These are phyloP conservation scores for Fomitopsis pinicola DNA, from an alignment of 1,284 basidiomycete species.

Conservation along the genomic window DNA sequence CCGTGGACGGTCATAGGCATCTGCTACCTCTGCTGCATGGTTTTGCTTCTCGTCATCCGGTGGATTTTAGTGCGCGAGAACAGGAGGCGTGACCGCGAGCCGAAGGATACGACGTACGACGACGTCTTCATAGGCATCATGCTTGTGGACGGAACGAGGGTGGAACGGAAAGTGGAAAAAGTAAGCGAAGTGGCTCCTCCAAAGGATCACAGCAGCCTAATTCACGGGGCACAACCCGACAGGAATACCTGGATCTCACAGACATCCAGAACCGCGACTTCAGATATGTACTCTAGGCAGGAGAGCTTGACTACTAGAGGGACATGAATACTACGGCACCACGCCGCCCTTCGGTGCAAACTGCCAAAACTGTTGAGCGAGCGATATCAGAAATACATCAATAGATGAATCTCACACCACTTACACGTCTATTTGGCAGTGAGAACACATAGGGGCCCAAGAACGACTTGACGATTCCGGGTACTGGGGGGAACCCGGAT, in stretches of 20 bases:
- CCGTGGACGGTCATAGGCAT: slow-evolving; percentile 64
- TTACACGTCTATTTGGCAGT: slow-evolving; percentile 8
- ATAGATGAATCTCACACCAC: neutral
- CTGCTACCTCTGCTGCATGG: slow-evolving; percentile 47
- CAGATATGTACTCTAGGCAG: slow-evolving; percentile 44
- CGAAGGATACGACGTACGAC: slow-evolving; percentile 52
- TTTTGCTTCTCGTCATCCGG: slow-evolving; percentile 49
- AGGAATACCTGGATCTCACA: slow-evolving; percentile 64
- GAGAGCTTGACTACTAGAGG: neutral
- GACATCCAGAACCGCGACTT: slow-evolving; percentile 63
- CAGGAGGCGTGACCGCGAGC: slow-evolving; percentile 53
- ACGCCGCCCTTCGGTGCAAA: slow-evolving; percentile 8
- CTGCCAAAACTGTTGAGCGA: slow-evolving; percentile 6
- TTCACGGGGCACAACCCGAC: neutral
- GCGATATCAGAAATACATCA: neutral
- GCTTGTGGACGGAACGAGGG: slow-evolving; percentile 42
- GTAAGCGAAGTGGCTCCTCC: neutral
- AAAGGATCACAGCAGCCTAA: neutral
- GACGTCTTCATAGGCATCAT: slow-evolving; percentile 56
- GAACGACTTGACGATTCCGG: slow-evolving; percentile 10
- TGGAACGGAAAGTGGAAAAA: slow-evolving; percentile 57
- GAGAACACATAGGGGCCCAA: slow-evolving; percentile 12
- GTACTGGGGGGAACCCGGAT: slow-evolving; percentile 11
- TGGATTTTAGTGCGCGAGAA: slow-evolving; percentile 61
- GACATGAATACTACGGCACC: neutral